Base-by-base conservation (phyloP, 2,329 filamentous ascomycete species). In the Sporothrix variecibatus region DNA sequence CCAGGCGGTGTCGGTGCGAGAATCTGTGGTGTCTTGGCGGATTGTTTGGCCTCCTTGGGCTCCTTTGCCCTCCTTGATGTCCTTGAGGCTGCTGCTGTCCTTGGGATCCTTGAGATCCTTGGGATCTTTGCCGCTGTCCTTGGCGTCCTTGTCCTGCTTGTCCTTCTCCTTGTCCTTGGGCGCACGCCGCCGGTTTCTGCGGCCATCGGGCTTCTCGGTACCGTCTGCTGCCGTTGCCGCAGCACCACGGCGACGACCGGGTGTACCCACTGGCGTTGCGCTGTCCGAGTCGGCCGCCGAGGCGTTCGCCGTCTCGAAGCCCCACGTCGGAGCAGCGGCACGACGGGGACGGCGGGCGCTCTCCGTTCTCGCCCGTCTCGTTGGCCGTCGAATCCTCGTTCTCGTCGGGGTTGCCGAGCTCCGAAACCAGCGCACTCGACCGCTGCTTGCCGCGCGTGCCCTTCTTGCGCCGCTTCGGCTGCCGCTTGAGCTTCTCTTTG, bases 401-500 rank as follows among this genome's bases (percentile, higher is more conserved):
- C 74, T 88, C 88, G 64, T 90, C 88, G 7, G 84, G 86, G 75
- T 88, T 91, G 64, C 88, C 89, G 70, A 90, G 85, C 78, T 93
- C 91, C 3, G 90, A 90, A 68, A 92, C 91, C 68, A 92, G 82
- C n/a, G 88, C 89, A 77, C 88, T 91, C 7, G 89, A 88, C 76
- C 88, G 85, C 67, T 89, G 86, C 81, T 91, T 90, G 49, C 85
- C 86, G 78, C 88, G 82, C 77, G 85, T 77, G 79, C 86, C 82
- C 85, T 88, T 87, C 83, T 87, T 89, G 75, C 87, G 85, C 79
- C 86, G 85, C 80, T 86, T 89, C 74, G 86, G 89, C 81, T 88
- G 90, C 82, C 86, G 90, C 81, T 89, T 91, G 40, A 92, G 86
- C 82, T 93, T 93, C 79, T 93, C 92, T 80, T 95, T 94, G 75